A percentile compares a stretch with the other conserved stretches of the same genome.
Evolutionary conservation across 805 yeast species (phyloP).

Genomic region (Starmerella bombicola): DNA sequence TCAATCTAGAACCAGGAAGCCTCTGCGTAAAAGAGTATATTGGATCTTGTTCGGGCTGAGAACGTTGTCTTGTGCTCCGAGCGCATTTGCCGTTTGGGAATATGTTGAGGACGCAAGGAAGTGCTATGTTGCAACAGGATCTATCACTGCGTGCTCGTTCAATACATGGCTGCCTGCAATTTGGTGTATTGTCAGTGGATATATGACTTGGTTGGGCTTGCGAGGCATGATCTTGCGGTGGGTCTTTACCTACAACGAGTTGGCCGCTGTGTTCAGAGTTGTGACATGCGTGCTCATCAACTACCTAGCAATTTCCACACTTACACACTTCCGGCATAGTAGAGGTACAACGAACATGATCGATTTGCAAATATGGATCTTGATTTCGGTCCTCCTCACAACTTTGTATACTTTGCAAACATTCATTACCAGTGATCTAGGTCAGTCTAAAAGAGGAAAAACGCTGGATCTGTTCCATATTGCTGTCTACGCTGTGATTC

Average conservation of each 20-base stretch:
- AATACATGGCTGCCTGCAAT: conserved; percentile 28
- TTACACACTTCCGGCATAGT: conserved; percentile 44
- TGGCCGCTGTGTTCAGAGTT: conserved; percentile 81
- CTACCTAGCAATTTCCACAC: conserved; percentile 54
- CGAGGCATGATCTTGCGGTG: conserved; percentile 88
- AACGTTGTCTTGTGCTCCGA: conserved; percentile 60
- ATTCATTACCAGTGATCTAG: conserved; percentile 60
- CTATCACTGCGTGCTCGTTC: conserved; percentile 16
- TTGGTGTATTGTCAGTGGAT: conserved; percentile 89
- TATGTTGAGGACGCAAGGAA: conserved; percentile 30
- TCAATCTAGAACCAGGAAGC: too few relatives aligned
- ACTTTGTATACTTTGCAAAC: conserved; percentile 71
- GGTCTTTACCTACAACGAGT: conserved; percentile 74
- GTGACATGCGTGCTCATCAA: conserved; percentile 67
- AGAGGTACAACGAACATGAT: conserved; percentile 52
- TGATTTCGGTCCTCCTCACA: conserved; percentile 76
- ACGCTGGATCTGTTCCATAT: conserved; percentile 79
- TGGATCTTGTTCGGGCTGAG: conserved; percentile 18
- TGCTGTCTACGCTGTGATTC: conserved; percentile 95
- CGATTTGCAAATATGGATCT: conserved; percentile 79
- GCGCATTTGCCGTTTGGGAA: conserved; percentile 38
- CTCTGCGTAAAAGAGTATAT: conserved; percentile 17
- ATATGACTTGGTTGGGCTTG: conserved; percentile 66
- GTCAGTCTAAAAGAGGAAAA: conserved; percentile 32
- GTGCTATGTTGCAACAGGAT: conserved; percentile 8